Evolutionary conservation across 345 rosid species (phyloP).

Genomic region (Brassica nigra): DNA sequence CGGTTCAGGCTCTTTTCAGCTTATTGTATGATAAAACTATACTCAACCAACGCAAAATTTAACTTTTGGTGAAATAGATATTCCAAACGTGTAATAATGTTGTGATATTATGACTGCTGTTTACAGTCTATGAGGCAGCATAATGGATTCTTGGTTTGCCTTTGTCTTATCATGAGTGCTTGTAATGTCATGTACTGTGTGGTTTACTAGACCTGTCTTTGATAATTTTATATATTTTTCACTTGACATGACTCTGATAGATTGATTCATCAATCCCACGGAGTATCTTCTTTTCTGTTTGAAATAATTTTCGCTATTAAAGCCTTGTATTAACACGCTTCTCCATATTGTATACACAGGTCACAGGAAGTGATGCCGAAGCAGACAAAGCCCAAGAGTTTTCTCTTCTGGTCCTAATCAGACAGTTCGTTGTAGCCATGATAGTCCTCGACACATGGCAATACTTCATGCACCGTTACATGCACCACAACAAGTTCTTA

Average conservation of each 20-base stretch:
- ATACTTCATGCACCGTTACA: conserved; percentile 80
- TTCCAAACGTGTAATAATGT: too few relatives aligned
- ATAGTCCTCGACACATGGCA: conserved; percentile 82
- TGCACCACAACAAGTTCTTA: conserved; percentile 83
- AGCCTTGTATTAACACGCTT: not conserved
- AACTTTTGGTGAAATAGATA: too few relatives aligned
- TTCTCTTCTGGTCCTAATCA: conserved; percentile 57
- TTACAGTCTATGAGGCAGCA: too few relatives aligned
- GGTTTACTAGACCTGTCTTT: not conserved
- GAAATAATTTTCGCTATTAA: not conserved
- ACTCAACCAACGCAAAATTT: too few relatives aligned
- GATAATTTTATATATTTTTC: not conserved
- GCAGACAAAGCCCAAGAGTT: conserved; percentile 37
- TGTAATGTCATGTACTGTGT: not conserved
- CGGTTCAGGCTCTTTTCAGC: not conserved
- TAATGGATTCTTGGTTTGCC: not conserved
- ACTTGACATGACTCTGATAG: not conserved
- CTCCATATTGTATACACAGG: conserved; percentile 44
- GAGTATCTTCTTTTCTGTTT: not conserved
- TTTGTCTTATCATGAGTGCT: not conserved
- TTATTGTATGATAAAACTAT: too few relatives aligned
- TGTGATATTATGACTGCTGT: too few relatives aligned
- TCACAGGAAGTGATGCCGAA: conserved; percentile 60
- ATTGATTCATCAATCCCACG: not conserved
- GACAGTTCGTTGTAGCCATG: conserved; percentile 76